Conservation (phyloP, 2,329 filamentous ascomycete species). For the Bisporella sp. region DNA sequence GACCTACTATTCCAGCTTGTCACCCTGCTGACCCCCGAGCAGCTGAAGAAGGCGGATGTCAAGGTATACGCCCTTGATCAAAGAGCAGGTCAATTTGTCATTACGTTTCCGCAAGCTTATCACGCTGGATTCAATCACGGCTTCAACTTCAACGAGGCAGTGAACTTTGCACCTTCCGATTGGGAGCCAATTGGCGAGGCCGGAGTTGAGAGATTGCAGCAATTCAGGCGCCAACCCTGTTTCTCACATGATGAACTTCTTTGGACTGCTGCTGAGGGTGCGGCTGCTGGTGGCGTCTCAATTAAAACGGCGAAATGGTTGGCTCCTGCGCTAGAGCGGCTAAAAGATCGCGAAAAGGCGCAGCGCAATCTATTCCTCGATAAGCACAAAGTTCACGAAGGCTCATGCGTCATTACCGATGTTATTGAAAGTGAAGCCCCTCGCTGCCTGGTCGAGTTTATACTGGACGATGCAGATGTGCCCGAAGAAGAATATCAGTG, state of each 20-base stretch:
- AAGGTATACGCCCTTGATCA: constrained; percentile 94
- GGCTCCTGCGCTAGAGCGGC: constrained; percentile 74
- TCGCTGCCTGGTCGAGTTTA: constrained; percentile 52
- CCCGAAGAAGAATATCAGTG: constrained; percentile 92
- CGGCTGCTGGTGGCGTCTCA: constrained; percentile 53
- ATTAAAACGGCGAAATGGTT: constrained; percentile 96
- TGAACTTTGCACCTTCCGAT: constrained; percentile 92
- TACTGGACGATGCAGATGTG: constrained; percentile 65
- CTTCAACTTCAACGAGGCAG: constrained; percentile 98
- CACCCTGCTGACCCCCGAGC: constrained; percentile 89
- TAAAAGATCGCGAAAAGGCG: constrained; percentile 64
- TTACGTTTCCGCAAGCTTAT: constrained; percentile 95
- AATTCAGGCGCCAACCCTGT: constrained; percentile 86
- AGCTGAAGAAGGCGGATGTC: constrained; percentile 87
- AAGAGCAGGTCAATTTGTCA: constrained; percentile 87
- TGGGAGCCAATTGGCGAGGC: constrained; percentile 91
- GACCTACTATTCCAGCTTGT: constrained; percentile 95
- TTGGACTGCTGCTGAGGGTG: constrained; percentile 78
- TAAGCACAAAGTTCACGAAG: constrained; percentile 49
- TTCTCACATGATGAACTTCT: constrained; percentile 96
- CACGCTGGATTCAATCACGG: constrained; percentile 98
- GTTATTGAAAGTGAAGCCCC: constrained; percentile 21
- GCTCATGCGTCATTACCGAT: constrained; percentile 26
- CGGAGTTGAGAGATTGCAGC: constrained; percentile 78
- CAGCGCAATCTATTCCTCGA: constrained; percentile 63